Evolutionary conservation across 306 rosid genomes (phyloP).

Genomic region (Chamaecrista fasciculata): DNA sequence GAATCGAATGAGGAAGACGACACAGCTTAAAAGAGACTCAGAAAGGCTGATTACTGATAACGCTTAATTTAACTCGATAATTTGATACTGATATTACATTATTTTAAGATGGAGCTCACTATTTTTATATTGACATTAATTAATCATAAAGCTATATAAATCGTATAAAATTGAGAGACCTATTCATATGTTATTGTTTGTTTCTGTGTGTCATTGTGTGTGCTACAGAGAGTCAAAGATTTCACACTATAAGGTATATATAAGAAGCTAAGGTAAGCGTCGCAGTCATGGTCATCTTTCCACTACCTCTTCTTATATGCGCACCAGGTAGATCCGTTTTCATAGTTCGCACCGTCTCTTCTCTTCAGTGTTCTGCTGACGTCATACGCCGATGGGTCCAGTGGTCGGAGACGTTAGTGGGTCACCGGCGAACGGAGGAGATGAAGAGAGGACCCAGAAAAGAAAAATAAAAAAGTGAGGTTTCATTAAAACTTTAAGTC

Average conservation of each 20-base stretch:
- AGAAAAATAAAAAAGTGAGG: too few species aligned
- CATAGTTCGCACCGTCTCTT: neutral
- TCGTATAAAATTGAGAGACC: neutral
- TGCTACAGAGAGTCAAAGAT: constrained; percentile 53
- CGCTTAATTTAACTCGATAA: neutral
- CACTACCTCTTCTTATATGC: constrained; percentile 66
- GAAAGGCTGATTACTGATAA: too few species aligned
- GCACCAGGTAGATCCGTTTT: constrained; percentile 48
- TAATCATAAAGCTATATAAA: neutral
- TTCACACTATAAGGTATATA: constrained; percentile 8
- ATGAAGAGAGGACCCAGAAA: neutral
- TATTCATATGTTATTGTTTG: constrained; percentile 28
- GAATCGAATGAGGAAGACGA: constrained; percentile 47
- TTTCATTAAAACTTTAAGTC: neutral
- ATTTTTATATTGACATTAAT: neutral
- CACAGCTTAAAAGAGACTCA: constrained; percentile 50
- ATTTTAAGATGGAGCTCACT: constrained; percentile 21
- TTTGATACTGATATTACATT: neutral
- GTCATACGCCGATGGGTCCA: constrained; percentile 22
- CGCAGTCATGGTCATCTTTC: constrained; percentile 53
- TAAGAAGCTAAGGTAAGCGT: constrained; percentile 26
- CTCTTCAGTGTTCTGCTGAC: constrained; percentile 11
- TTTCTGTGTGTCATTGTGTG: constrained; percentile 30
- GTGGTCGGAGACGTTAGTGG: neutral
- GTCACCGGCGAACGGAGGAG: constrained; percentile 13